Evolutionary conservation across 2,329 filamentous ascomycete species (phyloP), one percentile per base, ranked within the genome.

Genomic region (Paraphaeosphaeria minitans): DNA sequence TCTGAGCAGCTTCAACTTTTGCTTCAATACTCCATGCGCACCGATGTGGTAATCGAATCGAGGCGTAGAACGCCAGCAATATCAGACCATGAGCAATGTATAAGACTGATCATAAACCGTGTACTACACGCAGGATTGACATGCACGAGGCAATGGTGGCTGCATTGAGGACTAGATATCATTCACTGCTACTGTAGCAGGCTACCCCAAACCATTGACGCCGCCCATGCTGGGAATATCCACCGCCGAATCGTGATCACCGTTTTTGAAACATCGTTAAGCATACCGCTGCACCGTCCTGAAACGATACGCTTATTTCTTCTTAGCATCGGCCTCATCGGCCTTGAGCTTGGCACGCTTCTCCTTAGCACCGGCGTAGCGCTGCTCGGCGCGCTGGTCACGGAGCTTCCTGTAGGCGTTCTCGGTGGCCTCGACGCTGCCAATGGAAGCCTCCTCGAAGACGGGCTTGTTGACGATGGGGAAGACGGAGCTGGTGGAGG

Each of bases 261-360:
- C 68, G 68, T 70, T 72, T 75, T 75, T 73, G 60, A 62, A 64
- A 53, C 61, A 58, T 70, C 67, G 42, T 69, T 64, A 72, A 65
- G 64, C 66, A 72, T 70, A 61, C 61, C 62, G 67, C 60, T 64
- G 62, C 65, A 64, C 62, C 63, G 53, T 64, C 58, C 60, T 56
- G 60, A 56, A 50, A 63, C 56, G 51, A 57, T 55, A 50, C 67
- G 62, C 73, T 73, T 93, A 94, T 89, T 95, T 94, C 90, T 94
- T 94, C 82, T 87, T 87, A 69, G 81, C 77, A 77, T 84, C 84
- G 79, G 90, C 90, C 78, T 90, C 91, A 79, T 93, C 91, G 74
- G 89, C 90, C 85, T 90, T 94, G 75, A 92, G 91, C 86, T 89
- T 91, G 74, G 85, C 89, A 78, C 95, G 89, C 93, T 98, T 98